Evolutionary conservation across 225 moss, liverwort and hornwort species (phyloP).

Genomic region (Pleurozium schreberi): DNA sequence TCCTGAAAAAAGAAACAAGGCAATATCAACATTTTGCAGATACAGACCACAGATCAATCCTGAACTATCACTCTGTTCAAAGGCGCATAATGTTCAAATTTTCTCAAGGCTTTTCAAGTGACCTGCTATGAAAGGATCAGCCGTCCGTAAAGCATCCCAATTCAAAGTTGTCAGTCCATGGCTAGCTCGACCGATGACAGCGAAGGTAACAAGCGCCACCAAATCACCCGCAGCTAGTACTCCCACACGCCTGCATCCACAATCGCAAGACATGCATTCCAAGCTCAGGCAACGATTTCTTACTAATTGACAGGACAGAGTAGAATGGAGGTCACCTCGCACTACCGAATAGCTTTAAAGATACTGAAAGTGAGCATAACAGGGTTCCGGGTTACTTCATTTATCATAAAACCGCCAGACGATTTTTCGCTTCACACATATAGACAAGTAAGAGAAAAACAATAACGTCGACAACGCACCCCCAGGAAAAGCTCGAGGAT

Average conservation of each 20-base stretch:
- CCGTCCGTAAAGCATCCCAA: conserved; percentile 81
- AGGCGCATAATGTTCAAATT: background rate
- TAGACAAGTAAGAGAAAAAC: background rate
- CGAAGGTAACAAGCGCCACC: conserved; percentile 61
- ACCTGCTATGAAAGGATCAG: conserved; percentile 95
- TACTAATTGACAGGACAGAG: background rate
- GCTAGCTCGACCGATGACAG: conserved; percentile 71
- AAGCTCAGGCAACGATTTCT: background rate
- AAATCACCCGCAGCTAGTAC: conserved; percentile 70
- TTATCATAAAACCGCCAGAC: background rate
- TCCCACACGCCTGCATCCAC: conserved; percentile 54
- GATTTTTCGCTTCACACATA: background rate
- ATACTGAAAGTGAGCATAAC: background rate
- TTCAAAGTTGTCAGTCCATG: conserved; percentile 71
- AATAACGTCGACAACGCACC: conserved; percentile 15
- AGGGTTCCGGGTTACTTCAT: background rate
- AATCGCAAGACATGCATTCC: background rate
- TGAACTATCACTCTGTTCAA: background rate
- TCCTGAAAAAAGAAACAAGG: conserved; percentile 20
- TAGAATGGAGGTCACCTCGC: background rate
- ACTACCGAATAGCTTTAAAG: background rate
- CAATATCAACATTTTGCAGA: background rate
- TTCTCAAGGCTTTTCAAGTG: background rate
- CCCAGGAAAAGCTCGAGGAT: conserved; percentile 66
- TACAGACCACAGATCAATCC: background rate